Base-by-base conservation (phyloP, 768 basidiomycete species). In the Xerocomellus dryophilus region DNA sequence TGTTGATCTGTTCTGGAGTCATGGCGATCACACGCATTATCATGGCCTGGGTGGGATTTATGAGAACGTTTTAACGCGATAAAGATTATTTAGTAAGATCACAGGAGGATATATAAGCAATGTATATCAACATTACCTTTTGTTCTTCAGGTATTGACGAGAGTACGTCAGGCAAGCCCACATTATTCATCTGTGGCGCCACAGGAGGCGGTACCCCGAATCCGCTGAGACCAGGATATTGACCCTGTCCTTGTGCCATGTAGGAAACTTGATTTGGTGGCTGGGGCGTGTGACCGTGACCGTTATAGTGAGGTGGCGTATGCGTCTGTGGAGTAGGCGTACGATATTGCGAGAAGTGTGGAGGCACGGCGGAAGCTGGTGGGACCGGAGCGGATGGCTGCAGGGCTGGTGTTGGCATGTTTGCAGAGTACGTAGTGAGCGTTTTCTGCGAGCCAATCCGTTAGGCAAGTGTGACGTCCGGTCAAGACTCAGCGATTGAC, bases 1-100 rank as follows among this genome's bases (percentile, higher is more conserved):
- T 75, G 46, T 84, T 82, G 53, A 97, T 85, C 67, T 97, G 90
- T 36, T 91, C 92, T 2, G 85, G 83, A 1, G 90, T 88, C 85
- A 98, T 88, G 34, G 81, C 74, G 51, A 94, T 63, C 3, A 95
- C 86, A 49, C 85, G 85, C 73, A 89, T 78, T 35, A 95, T 83
- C 71, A 92, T 82, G 36, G 81, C 81, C 86, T 86, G 55, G 12
- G 54, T 32, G 46, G 25, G n/a, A 18, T 18, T 42, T 11, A 39
- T 67, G 56, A 62, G 60, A 57, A 60, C 11, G 14, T 35, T 45
- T n/a, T 20, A 51, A 52, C 31, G 38, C 14, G 17, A 53, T 17
- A 41, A 43, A 41, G 18, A 52, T 44, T 47, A 42, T 45, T 41
- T 36, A 27, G 32, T 7, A 48, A 51, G 40, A 25, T 43, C 21